Evolutionary conservation across 371 early-diverging fungal species (phyloP).

Genomic region (Phascolomyces articulosus): DNA sequence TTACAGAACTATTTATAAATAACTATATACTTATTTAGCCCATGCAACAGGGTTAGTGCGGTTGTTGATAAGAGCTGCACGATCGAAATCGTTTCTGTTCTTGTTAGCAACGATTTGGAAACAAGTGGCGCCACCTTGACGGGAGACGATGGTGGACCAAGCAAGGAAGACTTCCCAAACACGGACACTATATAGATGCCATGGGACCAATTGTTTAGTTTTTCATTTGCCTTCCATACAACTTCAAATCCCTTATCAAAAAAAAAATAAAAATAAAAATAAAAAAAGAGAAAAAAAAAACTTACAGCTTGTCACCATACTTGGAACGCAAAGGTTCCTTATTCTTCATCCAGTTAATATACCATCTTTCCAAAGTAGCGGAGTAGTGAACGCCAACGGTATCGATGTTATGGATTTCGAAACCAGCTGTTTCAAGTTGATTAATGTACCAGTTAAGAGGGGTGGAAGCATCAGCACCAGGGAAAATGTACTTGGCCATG

Average conservation of each 20-base stretch:
- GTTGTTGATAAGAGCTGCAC: constrained; percentile 63
- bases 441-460: constrained; percentile 93
- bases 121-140: constrained; percentile 95
- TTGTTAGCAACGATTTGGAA: constrained; percentile 96
- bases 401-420: constrained; percentile 86
- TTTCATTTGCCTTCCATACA: too few species aligned
- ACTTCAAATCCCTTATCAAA: neutral
- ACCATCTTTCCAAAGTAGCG: constrained; percentile 94
- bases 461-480: constrained; percentile 96
- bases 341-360: constrained; percentile 96
- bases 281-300: constrained; percentile 1
- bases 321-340: constrained; percentile 78
- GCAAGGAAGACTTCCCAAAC: constrained; percentile 96
- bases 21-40: neutral
- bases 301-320: constrained; percentile 87
- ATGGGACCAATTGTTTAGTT: too few species aligned
- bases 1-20: neutral
- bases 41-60: constrained; percentile 44
- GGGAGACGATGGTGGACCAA: constrained; percentile 92
- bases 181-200: constrained; percentile 53
- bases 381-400: constrained; percentile 98
- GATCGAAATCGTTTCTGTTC: constrained; percentile 93
- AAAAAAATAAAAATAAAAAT: neutral
- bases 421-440: constrained; percentile 92
- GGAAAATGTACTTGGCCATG: constrained; percentile 98